Evolutionary conservation across 148 eudicot genomes (phyloP), one percentile per base, ranked within the genome.

Genomic region (Euryodendron excelsum): DNA sequence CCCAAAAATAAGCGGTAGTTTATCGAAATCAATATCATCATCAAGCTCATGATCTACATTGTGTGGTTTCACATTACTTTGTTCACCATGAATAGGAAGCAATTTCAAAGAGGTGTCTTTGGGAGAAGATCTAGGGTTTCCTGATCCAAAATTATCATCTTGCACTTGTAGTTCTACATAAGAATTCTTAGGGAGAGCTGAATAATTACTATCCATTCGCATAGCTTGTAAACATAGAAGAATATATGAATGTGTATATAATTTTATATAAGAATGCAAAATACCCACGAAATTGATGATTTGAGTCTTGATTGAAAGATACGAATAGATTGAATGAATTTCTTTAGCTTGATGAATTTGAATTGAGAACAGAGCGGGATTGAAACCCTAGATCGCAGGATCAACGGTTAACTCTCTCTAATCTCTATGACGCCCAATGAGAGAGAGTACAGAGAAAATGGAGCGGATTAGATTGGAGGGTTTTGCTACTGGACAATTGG

Each of bases 1-100:
- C 55, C 85, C 91, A 48, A 85, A 88, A 76, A 92, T 82, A 23
- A 94, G 80, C 50, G 96, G 96, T 10, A 87, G 74, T 81, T 88
- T 82, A 78, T 88, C 96, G 8, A 89, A 68, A 86, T 91, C 96
- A 67, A 83, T 55, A 50, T 86, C 92, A 64, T 84, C 86, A 41
- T 78, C 82, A 17, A 50, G 48, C 45, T 86, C 88, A 60, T 45
- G 81, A 72, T 63, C 84, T 55, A 68, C 82, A 83, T 74, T 82
- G 13, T 72, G 37, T 12, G 82, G 80, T 73, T 79, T 80, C 28
- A 36, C 39, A 82, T 72, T 50, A 64, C 79, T 78, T 27, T 68
- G 36, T 30, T 63, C 84, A 12, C 68, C 83, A 77, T 88, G 85
- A 48, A 69, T 11, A 1, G 87, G 61, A 27, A 84, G 28, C 75